phyloP scores from a whole-genome alignment of 306 rosid species.

The Acacia crassicarpa region DNA sequence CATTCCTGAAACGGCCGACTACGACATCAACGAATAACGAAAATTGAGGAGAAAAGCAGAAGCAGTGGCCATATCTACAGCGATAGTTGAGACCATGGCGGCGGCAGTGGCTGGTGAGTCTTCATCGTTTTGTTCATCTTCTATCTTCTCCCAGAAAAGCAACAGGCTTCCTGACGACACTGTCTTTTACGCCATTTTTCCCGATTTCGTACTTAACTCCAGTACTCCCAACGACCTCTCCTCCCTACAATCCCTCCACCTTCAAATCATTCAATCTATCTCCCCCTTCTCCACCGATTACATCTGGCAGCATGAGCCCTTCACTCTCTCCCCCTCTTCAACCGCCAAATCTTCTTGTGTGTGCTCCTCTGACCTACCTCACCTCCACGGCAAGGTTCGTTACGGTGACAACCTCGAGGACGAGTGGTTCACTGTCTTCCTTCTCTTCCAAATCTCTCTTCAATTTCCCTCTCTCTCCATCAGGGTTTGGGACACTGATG shows the following conservation, averaged over 20 bases:
- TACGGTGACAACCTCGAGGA: conserved; percentile 83
- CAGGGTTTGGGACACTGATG: conserved; percentile 89
- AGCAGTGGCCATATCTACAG: neutral
- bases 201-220: conserved; percentile 42
- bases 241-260: conserved; percentile 77
- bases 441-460: conserved; percentile 66
- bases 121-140: conserved; percentile 23
- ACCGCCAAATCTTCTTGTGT: conserved; percentile 51
- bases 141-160: conserved; percentile 45
- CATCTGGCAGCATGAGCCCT: conserved; percentile 92
- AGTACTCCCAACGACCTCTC: conserved; percentile 20
- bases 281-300: conserved; percentile 63
- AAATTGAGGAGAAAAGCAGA: neutral
- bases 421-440: conserved; percentile 92
- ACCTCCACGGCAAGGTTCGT: conserved; percentile 90
- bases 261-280: conserved; percentile 59
- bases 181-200: conserved; percentile 78
- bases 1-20: neutral
- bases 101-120: neutral
- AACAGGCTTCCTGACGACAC: conserved; percentile 70
- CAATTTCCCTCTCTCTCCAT: conserved; percentile 65
- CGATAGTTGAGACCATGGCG: conserved; percentile 9
- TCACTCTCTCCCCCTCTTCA: conserved; percentile 62
- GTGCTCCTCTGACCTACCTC: conserved; percentile 62
- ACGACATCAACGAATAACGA: neutral